Evolutionary conservation across 2,329 filamentous ascomycete species (phyloP), one percentile per base, ranked within the genome.

Genomic region (Xylariaceae sp.): DNA sequence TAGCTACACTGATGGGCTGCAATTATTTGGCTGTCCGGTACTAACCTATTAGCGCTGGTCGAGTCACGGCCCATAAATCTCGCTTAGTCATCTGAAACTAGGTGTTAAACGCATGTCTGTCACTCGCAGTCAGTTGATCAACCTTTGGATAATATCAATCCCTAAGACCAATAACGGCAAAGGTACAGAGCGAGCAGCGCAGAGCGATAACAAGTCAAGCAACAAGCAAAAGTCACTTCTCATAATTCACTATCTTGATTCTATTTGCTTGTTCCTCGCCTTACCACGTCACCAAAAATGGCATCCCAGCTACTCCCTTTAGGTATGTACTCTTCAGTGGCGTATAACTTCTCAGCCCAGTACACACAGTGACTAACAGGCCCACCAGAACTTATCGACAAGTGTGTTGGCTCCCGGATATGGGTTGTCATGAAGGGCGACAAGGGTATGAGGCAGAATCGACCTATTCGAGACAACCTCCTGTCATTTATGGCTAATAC

Each of bases 371-470:
- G 15, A 47, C 56, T 61, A 9, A 61, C 45, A 29, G n/a, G 8
- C 24, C 15, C 42, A 60, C n/a, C 69, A 96, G 94, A 99, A 76
- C 85, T 99, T 71, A 97, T 99, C 74, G 94, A 99, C 80, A 97
- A 97, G 76, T 99, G 94, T 72, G 92, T 99, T 62, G 94, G 94
- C 58, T 97, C 92, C 49, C 89, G 88, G 67, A 97, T 99, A 73
- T 97, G 93, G 92, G 92, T 99, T 60, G 86, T 99, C 67, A 99
- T 99, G 94, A 99, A 99, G 77, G 91, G 92, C 63, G 94, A 97
- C 72, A 97, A 97, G 80, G 94, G 94, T 96, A 76, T 29, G 72
- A 21, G 10, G n/a, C 7, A 4, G 10, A 4, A 20, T 43, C 27
- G 7, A 7, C 10, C 27, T 23, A 11, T 5, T 9, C 8, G 5